phyloP scores from a whole-genome alignment of 768 basidiomycete genomes.

The Lentinula guzmanii region DNA sequence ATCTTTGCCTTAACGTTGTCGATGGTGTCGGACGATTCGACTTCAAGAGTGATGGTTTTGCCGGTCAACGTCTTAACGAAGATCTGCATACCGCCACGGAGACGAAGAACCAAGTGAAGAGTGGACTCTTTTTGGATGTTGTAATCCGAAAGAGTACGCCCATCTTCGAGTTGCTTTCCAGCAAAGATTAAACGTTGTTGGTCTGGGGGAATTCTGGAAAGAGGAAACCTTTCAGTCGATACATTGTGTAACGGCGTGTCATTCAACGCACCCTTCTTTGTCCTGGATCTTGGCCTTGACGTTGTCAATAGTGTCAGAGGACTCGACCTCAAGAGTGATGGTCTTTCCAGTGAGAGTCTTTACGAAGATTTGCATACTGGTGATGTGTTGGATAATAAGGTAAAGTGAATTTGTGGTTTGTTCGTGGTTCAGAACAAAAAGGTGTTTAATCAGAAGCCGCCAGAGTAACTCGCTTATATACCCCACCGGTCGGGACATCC shows the following conservation, averaged over 20 bases:
- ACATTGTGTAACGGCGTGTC: not conserved
- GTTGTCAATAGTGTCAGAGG: conserved; percentile 65
- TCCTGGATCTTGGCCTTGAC: conserved; percentile 84
- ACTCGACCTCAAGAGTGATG: conserved; percentile 70
- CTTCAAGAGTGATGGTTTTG: conserved; percentile 88
- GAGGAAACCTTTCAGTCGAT: not conserved
- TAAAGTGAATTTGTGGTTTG: not conserved
- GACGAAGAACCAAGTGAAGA: conserved; percentile 47
- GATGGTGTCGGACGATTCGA: conserved; percentile 73
- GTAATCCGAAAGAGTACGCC: conserved; percentile 66
- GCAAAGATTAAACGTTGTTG: conserved; percentile 79
- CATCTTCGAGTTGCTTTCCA: conserved; percentile 82
- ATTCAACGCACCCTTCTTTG: conserved; percentile 63
- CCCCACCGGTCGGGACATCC: not conserved
- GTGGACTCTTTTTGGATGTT: conserved; percentile 65
- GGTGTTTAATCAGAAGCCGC: not conserved
- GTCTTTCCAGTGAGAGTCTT: conserved; percentile 69
- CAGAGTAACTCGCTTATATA: not conserved
- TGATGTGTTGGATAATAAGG: not conserved
- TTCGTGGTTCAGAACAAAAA: conserved; percentile 3
- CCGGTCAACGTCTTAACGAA: conserved; percentile 87
- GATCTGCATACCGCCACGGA: conserved; percentile 66
- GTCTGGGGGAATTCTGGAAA: conserved; percentile 47
- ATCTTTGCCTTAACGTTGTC: conserved; percentile 81
- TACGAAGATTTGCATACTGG: conserved; percentile 42